These are phyloP conservation scores for Tricholoma furcatifolium DNA, from an alignment of 768 basidiomycete species.

Conservation along the genomic window DNA sequence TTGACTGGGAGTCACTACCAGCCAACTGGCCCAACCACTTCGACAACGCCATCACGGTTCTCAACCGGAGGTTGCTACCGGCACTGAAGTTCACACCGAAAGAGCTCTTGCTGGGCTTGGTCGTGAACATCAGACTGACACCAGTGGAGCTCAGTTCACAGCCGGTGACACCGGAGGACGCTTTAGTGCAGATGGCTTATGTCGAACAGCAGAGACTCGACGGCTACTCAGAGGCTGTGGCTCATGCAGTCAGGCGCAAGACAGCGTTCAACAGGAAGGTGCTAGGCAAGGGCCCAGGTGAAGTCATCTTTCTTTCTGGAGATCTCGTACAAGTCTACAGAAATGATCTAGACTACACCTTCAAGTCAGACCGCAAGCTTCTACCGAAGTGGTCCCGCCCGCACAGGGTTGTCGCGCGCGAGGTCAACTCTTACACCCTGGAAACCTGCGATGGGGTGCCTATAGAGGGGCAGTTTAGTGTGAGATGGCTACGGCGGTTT, in stretches of 20 bases:
- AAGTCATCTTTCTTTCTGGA: conserved; percentile 22
- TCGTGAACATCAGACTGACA: conserved; percentile 24
- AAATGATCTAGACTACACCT: too few species aligned
- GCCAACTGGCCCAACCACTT: too few species aligned
- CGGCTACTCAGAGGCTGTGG: too few species aligned
- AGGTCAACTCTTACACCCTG: conserved; percentile 23
- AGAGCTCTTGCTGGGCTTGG: conserved; percentile 29
- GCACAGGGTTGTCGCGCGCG: conserved; percentile 8
- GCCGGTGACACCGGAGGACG: background rate
- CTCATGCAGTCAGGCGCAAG: conserved; percentile 22
- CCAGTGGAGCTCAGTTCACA: background rate
- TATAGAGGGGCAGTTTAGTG: conserved; percentile 17
- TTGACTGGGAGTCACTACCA: conserved; percentile 20
- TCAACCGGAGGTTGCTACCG: too few species aligned
- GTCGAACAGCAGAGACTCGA: too few species aligned
- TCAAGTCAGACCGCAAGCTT: conserved; percentile 26
- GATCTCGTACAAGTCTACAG: conserved; percentile 28
- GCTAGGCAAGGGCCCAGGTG: conserved; percentile 5
- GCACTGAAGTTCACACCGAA: conserved; percentile 25
- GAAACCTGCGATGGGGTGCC: conserved; percentile 17
- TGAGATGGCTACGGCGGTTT: too few species aligned
- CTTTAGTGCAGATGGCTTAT: conserved; percentile 22
- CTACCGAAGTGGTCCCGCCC: conserved; percentile 30
- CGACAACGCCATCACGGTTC: too few species aligned
- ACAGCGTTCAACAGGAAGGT: conserved; percentile 24